Base-by-base conservation (phyloP, 306 rosid species). In the Crotalaria pallida region DNA sequence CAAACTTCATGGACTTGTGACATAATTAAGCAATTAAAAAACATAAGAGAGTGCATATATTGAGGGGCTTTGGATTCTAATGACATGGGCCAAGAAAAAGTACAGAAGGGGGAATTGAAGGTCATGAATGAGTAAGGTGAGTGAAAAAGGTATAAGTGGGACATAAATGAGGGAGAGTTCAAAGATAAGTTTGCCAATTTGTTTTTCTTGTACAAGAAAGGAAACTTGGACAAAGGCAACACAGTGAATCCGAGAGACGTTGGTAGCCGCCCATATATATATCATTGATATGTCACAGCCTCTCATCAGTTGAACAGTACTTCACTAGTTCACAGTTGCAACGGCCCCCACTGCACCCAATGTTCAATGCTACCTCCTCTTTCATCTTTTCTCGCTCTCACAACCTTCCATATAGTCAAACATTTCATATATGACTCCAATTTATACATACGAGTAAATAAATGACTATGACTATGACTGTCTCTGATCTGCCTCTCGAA, bases 21-120 rank as follows among this genome's bases (percentile, higher is more conserved):
- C n/a, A n/a, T n/a, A n/a, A n/a, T n/a, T n/a, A 33, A 31, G 36
- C 43, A 2, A 77, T 12, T 27, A 27, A 29, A 60, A 19, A 60
- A 40, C 5, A 34, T 57, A 24, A 33, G 44, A 23, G 26, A 22
- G 29, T 5, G 7, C 0, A 49, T 7, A 0, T 47, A 2, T 38
- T 38, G 3, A 16, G 10, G 49, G 22, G 60, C 77, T 74, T 80
- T 80, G 80, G 84, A 80, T 74, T 80, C 80, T 74, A 47, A 78
- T 78, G 82, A 71, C 29, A 71, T 71, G 68, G 77, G 67, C 72
- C 76, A 69, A 69, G n/a, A 77, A 77, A 7, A 27, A 60, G 76
- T 59, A 58, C 74, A 34, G 6, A 19, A 27, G 41, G 41, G 19
- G 43, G 43, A 12, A 63, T 67, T 55, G 82, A 56, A 36, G 69